Base-by-base conservation (phyloP, 257 asterid species). In the Nicotiana paniculata region DNA sequence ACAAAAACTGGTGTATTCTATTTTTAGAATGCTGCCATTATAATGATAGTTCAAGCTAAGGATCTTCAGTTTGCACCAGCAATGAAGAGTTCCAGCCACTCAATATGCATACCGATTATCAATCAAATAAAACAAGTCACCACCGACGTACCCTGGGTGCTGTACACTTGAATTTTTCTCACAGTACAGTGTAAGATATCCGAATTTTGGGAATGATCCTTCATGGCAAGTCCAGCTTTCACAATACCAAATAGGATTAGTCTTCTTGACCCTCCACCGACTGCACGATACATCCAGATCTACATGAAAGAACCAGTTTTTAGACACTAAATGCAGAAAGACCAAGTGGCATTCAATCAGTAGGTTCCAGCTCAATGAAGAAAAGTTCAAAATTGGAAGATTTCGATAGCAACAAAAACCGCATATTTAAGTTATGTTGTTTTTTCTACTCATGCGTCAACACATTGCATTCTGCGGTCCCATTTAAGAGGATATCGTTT, bases 351-450 rank as follows among this genome's bases (percentile, higher is more conserved):
- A 74, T 48, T 74, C 62, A 74, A 74, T 48, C 79, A 74, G 26
- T 24, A 74, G 26, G 55, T 26, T 80, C 43, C 48, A 33, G 16
- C 39, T 64, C 53, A 81, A 79, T 58, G 58, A 43, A 61, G 61
- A 84, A 87, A 90, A 83, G 85, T 79, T 32, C 57, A 62, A 57
- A 61, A 24, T 68, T 33, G 70, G 84, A 81, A 55, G 32, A 59
- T 32, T 77, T 82, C 76, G 37, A 84, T 84, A 48, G 64, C 5
- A 65, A 86, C 88, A 83, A 83, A 85, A 85, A 74, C 59, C 0
- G 77, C 9, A 57, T 81, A 86, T 83, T 26, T 48, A 74, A 74
- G 79, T 15, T 7, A 8, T 15, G 79, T 8, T 48, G 79, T 74
- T 26, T 74, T 74, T 48, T 72, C 79, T 26, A 74, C 24, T 74